phyloP scores from a whole-genome alignment of 495 filamentous ascomycete species.

The Pseudomonodictys pantanalensis region DNA sequence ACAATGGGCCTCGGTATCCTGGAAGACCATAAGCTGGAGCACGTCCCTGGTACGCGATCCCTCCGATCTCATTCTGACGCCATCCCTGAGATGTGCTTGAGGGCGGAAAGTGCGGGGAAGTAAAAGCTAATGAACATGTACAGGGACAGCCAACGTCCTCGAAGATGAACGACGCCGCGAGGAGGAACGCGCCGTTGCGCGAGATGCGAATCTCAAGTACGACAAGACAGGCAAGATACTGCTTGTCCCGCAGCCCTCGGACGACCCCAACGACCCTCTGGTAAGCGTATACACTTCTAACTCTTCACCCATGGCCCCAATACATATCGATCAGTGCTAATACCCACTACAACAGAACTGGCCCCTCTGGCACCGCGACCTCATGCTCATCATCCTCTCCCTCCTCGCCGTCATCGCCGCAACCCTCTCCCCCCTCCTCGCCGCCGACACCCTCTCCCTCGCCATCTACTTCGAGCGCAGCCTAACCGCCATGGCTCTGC shows the following conservation, averaged over 20 bases:
- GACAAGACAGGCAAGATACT: slow-evolving; percentile 39
- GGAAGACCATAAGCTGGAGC: slow-evolving; percentile 58
- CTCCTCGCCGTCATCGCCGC: slow-evolving; percentile 74
- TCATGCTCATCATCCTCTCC: slow-evolving; percentile 74
- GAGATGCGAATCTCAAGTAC: slow-evolving; percentile 37
- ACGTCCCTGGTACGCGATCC: slow-evolving; percentile 73
- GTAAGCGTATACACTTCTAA: slow-evolving; percentile 46
- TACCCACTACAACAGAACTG: slow-evolving; percentile 63
- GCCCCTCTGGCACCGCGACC: slow-evolving; percentile 82
- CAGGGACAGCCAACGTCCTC: slow-evolving; percentile 32
- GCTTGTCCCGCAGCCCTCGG: slow-evolving; percentile 44
- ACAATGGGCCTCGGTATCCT: slow-evolving; percentile 81
- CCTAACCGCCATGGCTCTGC: slow-evolving; percentile 70
- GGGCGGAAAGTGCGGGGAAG: too few species aligned
- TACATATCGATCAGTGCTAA: background rate
- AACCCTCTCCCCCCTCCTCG: slow-evolving; percentile 72
- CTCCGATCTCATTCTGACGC: too few species aligned
- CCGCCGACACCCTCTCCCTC: slow-evolving; percentile 73
- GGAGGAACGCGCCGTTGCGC: slow-evolving; percentile 16
- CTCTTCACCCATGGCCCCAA: slow-evolving; percentile 6
- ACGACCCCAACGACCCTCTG: slow-evolving; percentile 48
- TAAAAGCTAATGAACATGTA: slow-evolving; percentile 1
- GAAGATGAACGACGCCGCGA: slow-evolving; percentile 17
- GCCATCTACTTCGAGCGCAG: slow-evolving; percentile 54
- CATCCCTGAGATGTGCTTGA: too few species aligned